Evolutionary conservation across 2,329 filamentous ascomycete genomes (phyloP).

Genomic region (Thielaviopsis ethacetica): DNA sequence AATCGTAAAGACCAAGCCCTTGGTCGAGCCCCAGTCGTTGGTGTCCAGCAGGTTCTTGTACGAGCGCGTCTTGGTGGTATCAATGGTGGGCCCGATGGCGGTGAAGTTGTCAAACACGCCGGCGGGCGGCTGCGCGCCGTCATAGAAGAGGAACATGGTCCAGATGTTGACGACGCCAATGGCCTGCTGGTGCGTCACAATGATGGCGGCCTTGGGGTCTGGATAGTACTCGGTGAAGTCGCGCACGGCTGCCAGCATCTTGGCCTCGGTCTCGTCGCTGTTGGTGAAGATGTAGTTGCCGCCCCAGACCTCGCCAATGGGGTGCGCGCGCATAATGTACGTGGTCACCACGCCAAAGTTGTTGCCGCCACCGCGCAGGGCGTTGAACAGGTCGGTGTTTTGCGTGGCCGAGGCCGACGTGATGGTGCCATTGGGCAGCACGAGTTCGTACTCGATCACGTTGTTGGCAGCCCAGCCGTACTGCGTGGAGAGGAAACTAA

Average conservation of each 20-base stretch:
- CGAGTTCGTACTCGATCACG: constrained; percentile 26
- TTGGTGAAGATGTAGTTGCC: constrained; percentile 13
- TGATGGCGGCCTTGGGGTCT: constrained; percentile 17
- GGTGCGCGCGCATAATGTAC: constrained; percentile 26
- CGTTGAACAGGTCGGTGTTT: constrained; percentile 40
- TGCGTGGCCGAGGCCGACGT: constrained; percentile 24
- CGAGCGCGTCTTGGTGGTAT: constrained; percentile 16
- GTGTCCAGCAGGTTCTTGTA: constrained; percentile 11
- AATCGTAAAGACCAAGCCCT: constrained; percentile 22
- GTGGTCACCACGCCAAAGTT: constrained; percentile 40
- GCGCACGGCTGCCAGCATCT: constrained; percentile 10
- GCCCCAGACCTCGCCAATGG: constrained; percentile 22
- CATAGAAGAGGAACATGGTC: constrained; percentile 47
- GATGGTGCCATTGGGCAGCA: constrained; percentile 28
- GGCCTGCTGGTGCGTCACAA: constrained; percentile 9
- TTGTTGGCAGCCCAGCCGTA: constrained; percentile 30
- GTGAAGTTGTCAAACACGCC: constrained; percentile 23
- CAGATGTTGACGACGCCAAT: constrained; percentile 25
- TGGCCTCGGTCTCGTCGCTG: constrained; percentile 12
- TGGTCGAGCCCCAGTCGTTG: constrained; percentile 17
- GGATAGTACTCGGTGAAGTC: constrained; percentile 20
- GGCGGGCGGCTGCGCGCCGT: constrained; percentile 35
- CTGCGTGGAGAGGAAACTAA: constrained; percentile 16
- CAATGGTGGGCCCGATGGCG: constrained; percentile 17
- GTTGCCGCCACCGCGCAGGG: constrained; percentile 35